A percentile compares a stretch with the other conserved stretches of the same genome.
Conservation (phyloP, 2,329 filamentous ascomycete genomes). For the Metarhizium guizhouense region DNA sequence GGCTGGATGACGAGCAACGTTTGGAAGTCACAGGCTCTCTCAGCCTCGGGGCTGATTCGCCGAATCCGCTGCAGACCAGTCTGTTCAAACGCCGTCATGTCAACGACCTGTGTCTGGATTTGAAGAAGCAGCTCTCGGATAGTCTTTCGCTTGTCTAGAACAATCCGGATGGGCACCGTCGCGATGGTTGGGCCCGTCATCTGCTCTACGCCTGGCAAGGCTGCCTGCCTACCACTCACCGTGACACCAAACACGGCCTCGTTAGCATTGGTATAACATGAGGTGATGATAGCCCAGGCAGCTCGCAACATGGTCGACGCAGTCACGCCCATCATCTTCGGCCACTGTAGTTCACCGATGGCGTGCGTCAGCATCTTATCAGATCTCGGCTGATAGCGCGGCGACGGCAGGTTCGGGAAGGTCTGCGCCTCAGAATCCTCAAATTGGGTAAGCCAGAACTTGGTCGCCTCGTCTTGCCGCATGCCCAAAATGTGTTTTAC, state of each 20-base stretch:
- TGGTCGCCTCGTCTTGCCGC: constrained; percentile 13
- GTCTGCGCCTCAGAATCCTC: constrained; percentile 11
- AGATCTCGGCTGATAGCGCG: constrained; percentile 2
- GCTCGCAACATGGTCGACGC: constrained; percentile 16
- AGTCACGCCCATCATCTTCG: constrained; percentile 12
- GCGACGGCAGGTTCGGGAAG: constrained; percentile 8
- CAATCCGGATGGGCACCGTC: constrained; percentile 14
- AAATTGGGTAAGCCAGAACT: constrained; percentile 33
- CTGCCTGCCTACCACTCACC: constrained; percentile 16
- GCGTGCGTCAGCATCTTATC: neutral
- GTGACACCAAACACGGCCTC: constrained; percentile 22
- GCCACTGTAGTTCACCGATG: constrained; percentile 7
- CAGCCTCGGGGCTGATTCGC: constrained; percentile 7
- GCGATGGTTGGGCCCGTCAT: constrained; percentile 19
- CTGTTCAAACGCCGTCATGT: constrained; percentile 17
- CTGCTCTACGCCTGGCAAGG: constrained; percentile 15
- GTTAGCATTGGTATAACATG: constrained; percentile 22
- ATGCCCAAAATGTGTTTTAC: constrained; percentile 31
- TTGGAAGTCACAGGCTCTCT: constrained; percentile 10
- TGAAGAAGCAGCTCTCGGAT: constrained; percentile 8
- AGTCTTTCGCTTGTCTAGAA: constrained; percentile 6
- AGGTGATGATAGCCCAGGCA: constrained; percentile 24
- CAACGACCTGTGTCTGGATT: constrained; percentile 14
- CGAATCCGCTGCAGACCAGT: constrained; percentile 20
- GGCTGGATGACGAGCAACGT: constrained; percentile 8